Evolutionary conservation across 306 rosid species (phyloP), one percentile per base, ranked within the genome.

Genomic region (Casuarina equisetifolia): DNA sequence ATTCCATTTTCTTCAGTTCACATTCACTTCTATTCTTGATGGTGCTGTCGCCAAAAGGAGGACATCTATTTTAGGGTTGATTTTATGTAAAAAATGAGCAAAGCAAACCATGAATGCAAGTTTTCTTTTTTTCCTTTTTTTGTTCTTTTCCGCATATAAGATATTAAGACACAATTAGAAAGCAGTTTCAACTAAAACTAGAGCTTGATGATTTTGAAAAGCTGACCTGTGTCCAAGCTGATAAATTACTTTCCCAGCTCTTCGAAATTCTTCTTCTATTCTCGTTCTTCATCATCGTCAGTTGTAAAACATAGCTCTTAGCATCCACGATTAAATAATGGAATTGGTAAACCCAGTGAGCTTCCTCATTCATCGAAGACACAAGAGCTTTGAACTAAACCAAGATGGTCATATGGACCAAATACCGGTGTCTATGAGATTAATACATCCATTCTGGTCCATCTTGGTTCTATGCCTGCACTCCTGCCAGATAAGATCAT

Each of bases 391-490:
- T 89, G 78, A 13, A 54, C 71, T 67, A 74, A 77, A 85, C 98
- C 88, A 85, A 94, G 97, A 82, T 82, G 90, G 90, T 84, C 81
- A 80, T 77, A 78, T 70, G 84, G 85, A 61, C 12, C 9, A 67
- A 53, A 75, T 78, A 63, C 6, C 10, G 20, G 77, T 78, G 54
- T 72, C 74, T 84, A 64, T 16, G 61, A 76, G 74, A 72, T 52
- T 63, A 35, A 74, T 72, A 70, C 57, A 75, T 86, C 89, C 89
- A 86, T 72, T 66, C 86, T 83, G 74, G 53, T 86, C 93, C 93
- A 84, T 85, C 95, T 85, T 90, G 78, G 98, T 81, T 72, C 80
- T 73, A 89, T 92, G 97, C 98, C 98, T 90, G 93, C 97, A 86
- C 88, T 78, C 95, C 91, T 83, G 88, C 90, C 97, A 92, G 88